These are phyloP conservation scores for Trypanosomatidae sp. DNA, from an alignment of 208 protist species.

Conservation along the genomic window DNA sequence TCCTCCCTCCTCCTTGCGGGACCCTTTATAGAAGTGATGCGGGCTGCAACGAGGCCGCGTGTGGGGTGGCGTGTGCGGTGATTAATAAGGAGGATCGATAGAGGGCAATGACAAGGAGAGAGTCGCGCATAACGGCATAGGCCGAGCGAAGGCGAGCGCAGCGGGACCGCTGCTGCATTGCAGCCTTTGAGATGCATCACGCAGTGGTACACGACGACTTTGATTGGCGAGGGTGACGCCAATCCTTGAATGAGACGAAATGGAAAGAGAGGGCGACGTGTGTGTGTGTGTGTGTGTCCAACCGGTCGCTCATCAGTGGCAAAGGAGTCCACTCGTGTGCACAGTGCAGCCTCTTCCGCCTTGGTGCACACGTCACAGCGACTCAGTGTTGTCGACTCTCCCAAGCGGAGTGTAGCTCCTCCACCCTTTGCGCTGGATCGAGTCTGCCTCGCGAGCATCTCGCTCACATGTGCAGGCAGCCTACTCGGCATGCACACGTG, in stretches of 20 bases:
- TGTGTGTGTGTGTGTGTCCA: neutral
- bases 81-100: neutral
- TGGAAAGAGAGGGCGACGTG: neutral
- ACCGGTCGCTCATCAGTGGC: neutral
- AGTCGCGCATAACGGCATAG: neutral
- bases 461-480: neutral
- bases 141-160: neutral
- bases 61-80: neutral
- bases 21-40: neutral
- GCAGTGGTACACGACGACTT: neutral
- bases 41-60: neutral
- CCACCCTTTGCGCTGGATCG: neutral
- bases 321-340: neutral
- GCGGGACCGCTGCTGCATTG: neutral
- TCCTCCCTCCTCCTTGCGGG: neutral
- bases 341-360: neutral
- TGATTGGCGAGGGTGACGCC: neutral
- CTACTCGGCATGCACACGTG: neutral
- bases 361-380: neutral
- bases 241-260: neutral
- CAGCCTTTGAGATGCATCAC: neutral
- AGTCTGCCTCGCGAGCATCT: neutral
- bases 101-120: neutral
- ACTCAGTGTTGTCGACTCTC: neutral
- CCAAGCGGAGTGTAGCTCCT: neutral